Evolutionary conservation across 2,329 filamentous ascomycete genomes (phyloP), one percentile per base, ranked within the genome.

Genomic region (Epichloe brachyelytri): DNA sequence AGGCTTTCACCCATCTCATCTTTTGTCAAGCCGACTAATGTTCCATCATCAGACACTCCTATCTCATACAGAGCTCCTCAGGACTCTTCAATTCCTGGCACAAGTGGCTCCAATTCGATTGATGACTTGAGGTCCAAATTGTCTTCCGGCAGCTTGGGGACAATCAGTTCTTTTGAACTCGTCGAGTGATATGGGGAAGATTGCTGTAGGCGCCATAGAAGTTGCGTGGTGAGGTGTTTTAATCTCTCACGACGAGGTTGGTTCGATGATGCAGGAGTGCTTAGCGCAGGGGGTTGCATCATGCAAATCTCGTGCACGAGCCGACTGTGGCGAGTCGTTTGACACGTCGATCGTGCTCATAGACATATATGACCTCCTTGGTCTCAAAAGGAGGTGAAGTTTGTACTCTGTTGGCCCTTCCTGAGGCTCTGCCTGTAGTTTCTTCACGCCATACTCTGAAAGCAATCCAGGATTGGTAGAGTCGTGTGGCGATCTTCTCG

Each of bases 361-460:
- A 34, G 76, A 78, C 37, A 75, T 76, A 65, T 90, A 95, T 6
- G 78, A 80, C 54, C 88, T 79, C 52, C 91, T 78, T 15, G 86
- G 83, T 37, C 89, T 82, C 48, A 96, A 71, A 6, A 97, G 76
- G 5, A 98, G 73, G 68, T 97, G 93, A 43, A 98, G 71, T 67
- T 98, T 98, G 70, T 98, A 98, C 68, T 98, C 93, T 0, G 88
- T 94, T 17, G 93, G 89, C 0, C 93, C 93, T 56, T 94, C 85
- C 63, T 97, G 90, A 5, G 91, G 91, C 65, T 98, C 93, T 12
- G 91, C 84, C 56, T 90, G 84, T 15, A 98, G 71, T 61, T 84
- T 88, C 43, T 82, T 85, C 44, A 93, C 79, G 1, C 77, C 79
- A 63, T 80, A 83, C 51, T 84, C 78, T 4, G 75, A 75, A 12